These are phyloP conservation scores for Musa beccarii DNA, from an alignment of 176 grass and related monocot species.

Conservation along the genomic window DNA sequence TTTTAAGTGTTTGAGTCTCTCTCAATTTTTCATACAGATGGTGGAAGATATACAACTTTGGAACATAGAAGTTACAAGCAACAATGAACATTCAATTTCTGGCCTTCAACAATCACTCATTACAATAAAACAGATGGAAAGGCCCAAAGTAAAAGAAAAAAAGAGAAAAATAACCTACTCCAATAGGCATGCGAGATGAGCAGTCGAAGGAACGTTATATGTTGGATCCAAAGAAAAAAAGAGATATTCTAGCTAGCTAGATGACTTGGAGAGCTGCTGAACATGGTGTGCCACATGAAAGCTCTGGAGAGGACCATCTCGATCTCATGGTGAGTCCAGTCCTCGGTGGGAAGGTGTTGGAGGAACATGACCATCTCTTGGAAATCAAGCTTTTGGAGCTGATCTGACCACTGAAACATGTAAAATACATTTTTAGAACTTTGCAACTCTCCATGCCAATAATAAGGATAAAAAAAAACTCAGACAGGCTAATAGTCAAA, in stretches of 20 bases:
- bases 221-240: neutral
- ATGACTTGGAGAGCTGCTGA: constrained; percentile 80
- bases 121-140: neutral
- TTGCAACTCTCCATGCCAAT: too few species aligned
- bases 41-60: neutral
- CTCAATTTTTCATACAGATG: neutral
- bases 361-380: constrained; percentile 99
- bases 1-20: neutral
- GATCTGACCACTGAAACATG: constrained; percentile 70
- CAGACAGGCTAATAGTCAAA: too few species aligned
- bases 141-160: neutral
- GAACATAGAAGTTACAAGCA: neutral
- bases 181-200: too few species aligned
- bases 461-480: too few species aligned
- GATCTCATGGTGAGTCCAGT: constrained; percentile 80
- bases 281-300: constrained; percentile 95
- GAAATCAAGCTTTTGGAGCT: constrained; percentile 88
- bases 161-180: neutral
- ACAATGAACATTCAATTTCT: neutral
- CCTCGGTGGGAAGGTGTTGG: constrained; percentile 84
- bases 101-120: neutral
- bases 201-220: too few species aligned
- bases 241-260: constrained; percentile 44
- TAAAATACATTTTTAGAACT: constrained; percentile 10
- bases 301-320: constrained; percentile 85